Evolutionary conservation across 306 rosid genomes (phyloP).

Genomic region (Trifolium dubium): DNA sequence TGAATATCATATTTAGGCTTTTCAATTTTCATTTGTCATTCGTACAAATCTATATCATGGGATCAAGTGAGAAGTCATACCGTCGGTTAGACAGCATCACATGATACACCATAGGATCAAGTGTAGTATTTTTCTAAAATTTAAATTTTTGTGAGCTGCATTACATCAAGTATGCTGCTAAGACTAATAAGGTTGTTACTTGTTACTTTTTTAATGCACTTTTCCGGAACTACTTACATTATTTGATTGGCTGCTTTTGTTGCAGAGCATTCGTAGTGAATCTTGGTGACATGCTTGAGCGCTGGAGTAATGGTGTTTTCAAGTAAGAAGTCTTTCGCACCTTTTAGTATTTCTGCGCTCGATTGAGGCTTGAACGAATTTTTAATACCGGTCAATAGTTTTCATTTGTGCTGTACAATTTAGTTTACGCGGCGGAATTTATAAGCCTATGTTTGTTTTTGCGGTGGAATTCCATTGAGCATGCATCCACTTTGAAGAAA

Average conservation of each 20-base stretch:
- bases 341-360: neutral
- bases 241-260: conserved; percentile 28
- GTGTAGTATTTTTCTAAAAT: neutral
- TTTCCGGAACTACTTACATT: conserved; percentile 4
- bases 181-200: conserved; percentile 13
- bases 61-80: neutral
- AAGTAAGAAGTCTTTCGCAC: conserved; percentile 57
- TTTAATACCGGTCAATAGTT: neutral
- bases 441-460: neutral
- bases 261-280: conserved; percentile 90
- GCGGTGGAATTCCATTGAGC: neutral
- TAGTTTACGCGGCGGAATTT: neutral
- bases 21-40: too few relatives aligned
- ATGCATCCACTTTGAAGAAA: neutral
- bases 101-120: neutral
- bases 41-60: neutral
- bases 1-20: too few relatives aligned
- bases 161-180: neutral
- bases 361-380: neutral
- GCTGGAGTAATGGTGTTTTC: conserved; percentile 91
- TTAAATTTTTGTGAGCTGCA: neutral
- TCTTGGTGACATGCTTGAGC: conserved; percentile 97
- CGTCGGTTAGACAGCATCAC: neutral
- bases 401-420: neutral
- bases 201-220: neutral